Evolutionary conservation across 2,329 filamentous ascomycete species (phyloP).

Genomic region (Beauveria scarabaeidicola): DNA sequence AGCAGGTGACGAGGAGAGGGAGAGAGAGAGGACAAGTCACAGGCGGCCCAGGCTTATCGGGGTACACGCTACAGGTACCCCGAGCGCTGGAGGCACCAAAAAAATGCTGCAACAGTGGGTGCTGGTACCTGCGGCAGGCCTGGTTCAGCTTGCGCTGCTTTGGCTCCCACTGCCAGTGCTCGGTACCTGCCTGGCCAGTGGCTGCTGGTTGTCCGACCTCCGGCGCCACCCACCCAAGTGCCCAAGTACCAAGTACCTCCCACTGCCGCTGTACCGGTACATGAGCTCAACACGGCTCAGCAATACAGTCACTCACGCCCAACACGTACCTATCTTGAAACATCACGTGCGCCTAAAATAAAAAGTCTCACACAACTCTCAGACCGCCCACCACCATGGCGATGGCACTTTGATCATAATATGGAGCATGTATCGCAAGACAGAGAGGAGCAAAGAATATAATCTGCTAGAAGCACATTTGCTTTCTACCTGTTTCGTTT

Average conservation of each 20-base stretch:
- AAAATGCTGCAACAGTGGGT: neutral
- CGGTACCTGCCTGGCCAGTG: neutral
- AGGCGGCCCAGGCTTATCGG: neutral
- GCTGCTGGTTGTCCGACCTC: too few relatives aligned
- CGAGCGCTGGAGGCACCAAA: neutral
- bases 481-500: neutral
- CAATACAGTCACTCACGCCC: neutral
- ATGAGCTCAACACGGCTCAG: neutral
- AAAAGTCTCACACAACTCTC: constrained; percentile 1
- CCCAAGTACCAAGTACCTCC: neutral
- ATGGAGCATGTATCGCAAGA: neutral
- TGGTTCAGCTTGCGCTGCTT: neutral
- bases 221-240: neutral
- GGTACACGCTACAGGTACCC: neutral
- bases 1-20: neutral
- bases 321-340: neutral
- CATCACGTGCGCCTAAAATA: neutral
- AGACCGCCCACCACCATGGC: neutral
- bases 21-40: neutral
- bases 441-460: too few relatives aligned
- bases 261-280: neutral
- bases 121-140: neutral
- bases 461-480: neutral
- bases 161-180: neutral
- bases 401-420: neutral